Base-by-base conservation (phyloP, 2,329 filamentous ascomycete species). In the Apiospora aurea region DNA sequence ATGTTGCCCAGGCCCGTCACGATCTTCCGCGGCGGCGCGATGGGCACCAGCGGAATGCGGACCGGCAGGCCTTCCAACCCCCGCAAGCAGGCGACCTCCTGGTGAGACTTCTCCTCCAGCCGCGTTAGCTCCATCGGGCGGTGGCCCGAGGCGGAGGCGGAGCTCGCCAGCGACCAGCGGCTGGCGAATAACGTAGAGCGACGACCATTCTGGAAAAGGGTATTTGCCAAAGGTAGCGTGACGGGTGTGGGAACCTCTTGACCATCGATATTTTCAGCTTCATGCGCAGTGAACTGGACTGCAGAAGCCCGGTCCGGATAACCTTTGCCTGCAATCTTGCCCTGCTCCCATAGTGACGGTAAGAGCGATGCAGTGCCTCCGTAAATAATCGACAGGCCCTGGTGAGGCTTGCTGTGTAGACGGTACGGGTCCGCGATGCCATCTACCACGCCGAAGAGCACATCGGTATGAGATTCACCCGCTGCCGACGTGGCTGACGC, bases 1-100 rank as follows among this genome's bases (percentile, higher is more conserved):
- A 97, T 96, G 80, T 97, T 97, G 4, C 94, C 94, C 77, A 95
- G 89, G 47, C 90, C 90, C 49, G 89, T 87, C 0, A 87, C 82
- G 47, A 96, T 90, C 67, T 82, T 83, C 24, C 92, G 88, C 21
- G 91, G 87, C 7, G 82, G 79, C 0, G 92, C 94, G 47, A 95
- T 80, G 0, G 92, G 89, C 14, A 91, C 80, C 3, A 95, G 81
- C 0, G 92, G 85, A 0, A 84, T 68, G 14, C 72, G 66, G 14
- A 77, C 71, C 3, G 44, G 51, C 18, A 26, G 3, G 7, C 43
- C 72, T 74, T 29, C 75, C 74, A 24, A 69, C 75, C 51, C 67
- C 77, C 44, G 61, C 73, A 78, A 34, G 16, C 74, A 8, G 70
- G 69, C 41, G 43, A 71, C 73, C 79, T 79, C 18, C 76, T 88